A percentile compares a stretch with the other conserved stretches of the same genome.
Conservation (phyloP, 352 stramenopile species). For the Phytophthora kernoviae region DNA sequence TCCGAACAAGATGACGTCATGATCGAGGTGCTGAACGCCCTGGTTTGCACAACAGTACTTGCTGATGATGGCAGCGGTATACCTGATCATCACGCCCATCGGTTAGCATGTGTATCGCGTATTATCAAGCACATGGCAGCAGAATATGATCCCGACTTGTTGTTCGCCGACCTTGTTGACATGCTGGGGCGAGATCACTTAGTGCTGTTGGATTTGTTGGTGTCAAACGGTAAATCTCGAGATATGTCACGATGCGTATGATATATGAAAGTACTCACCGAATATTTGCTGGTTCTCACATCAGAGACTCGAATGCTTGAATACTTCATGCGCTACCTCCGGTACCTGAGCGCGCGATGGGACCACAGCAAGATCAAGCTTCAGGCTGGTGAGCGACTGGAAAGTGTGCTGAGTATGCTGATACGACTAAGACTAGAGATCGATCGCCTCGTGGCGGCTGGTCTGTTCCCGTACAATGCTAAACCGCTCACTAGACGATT, state of each 20-base stretch:
- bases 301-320: slow-evolving; percentile 73
- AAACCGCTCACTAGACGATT: slow-evolving; percentile 53
- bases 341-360: slow-evolving; percentile 40
- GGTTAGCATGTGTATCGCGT: neutral
- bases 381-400: slow-evolving; percentile 19
- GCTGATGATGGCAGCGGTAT: neutral
- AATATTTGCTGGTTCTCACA: slow-evolving; percentile 1
- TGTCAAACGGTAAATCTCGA: slow-evolving; percentile 57
- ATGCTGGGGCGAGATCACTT: slow-evolving; percentile 62
- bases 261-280: slow-evolving; percentile 1
- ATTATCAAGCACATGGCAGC: slow-evolving; percentile 16
- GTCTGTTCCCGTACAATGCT: slow-evolving; percentile 63
- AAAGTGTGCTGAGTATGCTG: slow-evolving; percentile 54
- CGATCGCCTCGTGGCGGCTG: slow-evolving; percentile 41
- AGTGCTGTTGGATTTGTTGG: slow-evolving; percentile 71
- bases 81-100: neutral
- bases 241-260: neutral
- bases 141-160: slow-evolving; percentile 53
- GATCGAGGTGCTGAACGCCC: slow-evolving; percentile 57
- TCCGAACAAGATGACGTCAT: slow-evolving; percentile 77
- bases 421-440: slow-evolving; percentile 73
- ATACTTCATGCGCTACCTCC: slow-evolving; percentile 64
- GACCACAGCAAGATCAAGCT: slow-evolving; percentile 27
- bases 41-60: slow-evolving; percentile 34
- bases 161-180: slow-evolving; percentile 63